Conservation (phyloP, 306 rosid species). For the Lathyrus aphaca region DNA sequence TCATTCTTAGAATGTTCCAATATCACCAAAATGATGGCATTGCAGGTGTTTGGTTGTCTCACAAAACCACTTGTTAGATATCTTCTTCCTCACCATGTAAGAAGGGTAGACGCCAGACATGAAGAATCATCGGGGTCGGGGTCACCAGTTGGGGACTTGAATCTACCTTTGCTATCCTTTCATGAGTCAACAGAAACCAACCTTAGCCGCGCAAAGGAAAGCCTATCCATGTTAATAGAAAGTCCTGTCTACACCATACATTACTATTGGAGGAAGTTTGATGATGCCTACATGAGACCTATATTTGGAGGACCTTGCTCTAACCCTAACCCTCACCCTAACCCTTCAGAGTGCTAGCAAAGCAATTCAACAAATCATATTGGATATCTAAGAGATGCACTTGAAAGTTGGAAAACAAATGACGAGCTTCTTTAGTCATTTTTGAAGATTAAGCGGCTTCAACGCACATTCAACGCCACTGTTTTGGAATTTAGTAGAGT, state of each 20-base stretch:
- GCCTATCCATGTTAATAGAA: constrained; percentile 72
- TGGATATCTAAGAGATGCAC: constrained; percentile 17
- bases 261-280: constrained; percentile 82
- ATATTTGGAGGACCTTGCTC: constrained; percentile 74
- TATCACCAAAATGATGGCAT: constrained; percentile 41
- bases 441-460: constrained; percentile 29
- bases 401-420: constrained; percentile 14
- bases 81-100: constrained; percentile 57
- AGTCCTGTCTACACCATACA: constrained; percentile 80
- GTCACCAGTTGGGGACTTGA: constrained; percentile 51
- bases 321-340: too few species aligned
- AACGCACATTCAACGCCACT: background rate
- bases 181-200: constrained; percentile 70
- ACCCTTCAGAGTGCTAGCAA: constrained; percentile 41
- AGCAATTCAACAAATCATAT: background rate
- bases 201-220: constrained; percentile 73
- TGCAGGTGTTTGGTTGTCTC: constrained; percentile 77
- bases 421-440: constrained; percentile 4
- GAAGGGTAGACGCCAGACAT: constrained; percentile 23
- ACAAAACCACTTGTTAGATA: constrained; percentile 73
- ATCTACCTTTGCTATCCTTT: constrained; percentile 69
- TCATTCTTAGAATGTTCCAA: constrained; percentile 24
- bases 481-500: background rate
- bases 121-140: constrained; percentile 38
- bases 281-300: constrained; percentile 90